Conservation (phyloP, 2,329 filamentous ascomycete genomes). For the Aspergillus sp. region DNA sequence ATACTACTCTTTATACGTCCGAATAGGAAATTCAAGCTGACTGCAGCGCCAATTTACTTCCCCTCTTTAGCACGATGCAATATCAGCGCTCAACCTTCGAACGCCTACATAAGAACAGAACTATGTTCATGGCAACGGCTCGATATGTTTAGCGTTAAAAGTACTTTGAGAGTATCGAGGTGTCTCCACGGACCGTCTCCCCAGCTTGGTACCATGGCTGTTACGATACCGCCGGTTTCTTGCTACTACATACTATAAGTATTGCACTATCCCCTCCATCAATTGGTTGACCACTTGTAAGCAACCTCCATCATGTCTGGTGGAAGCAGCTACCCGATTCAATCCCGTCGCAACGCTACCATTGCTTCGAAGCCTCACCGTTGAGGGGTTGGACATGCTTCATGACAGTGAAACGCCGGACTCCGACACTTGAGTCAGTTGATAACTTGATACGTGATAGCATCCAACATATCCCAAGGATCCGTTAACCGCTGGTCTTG, state of each 20-base stretch:
- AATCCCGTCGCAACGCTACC: background rate
- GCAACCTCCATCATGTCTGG: background rate
- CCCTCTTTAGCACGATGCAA: slow-evolving; percentile 5
- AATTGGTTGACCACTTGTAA: slow-evolving; percentile 4
- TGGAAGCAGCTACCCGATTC: background rate
- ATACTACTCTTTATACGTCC: background rate
- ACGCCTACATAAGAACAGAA: background rate
- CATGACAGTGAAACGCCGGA: background rate
- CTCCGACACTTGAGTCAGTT: background rate
- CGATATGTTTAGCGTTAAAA: slow-evolving; percentile 2
- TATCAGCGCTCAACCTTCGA: background rate
- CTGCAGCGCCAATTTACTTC: background rate
- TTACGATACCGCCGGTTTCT: background rate
- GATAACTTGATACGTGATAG: background rate
- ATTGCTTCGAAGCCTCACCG: background rate
- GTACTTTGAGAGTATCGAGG: slow-evolving; percentile 2
- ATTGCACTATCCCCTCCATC: background rate
- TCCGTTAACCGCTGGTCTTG: slow-evolving; percentile 18
- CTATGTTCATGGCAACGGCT: slow-evolving; percentile 3
- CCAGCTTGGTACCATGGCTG: background rate
- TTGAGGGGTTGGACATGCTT: background rate
- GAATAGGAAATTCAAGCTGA: slow-evolving; percentile 6
- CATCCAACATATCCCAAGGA: background rate
- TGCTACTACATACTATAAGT: background rate
- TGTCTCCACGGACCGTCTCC: slow-evolving; percentile 7